Percentiles rank a stretch among this genome's conserved stretches.
Evolutionary conservation across 371 early-diverging fungal genomes (phyloP).

Genomic region (Thermomucor indicae-seudaticae): DNA sequence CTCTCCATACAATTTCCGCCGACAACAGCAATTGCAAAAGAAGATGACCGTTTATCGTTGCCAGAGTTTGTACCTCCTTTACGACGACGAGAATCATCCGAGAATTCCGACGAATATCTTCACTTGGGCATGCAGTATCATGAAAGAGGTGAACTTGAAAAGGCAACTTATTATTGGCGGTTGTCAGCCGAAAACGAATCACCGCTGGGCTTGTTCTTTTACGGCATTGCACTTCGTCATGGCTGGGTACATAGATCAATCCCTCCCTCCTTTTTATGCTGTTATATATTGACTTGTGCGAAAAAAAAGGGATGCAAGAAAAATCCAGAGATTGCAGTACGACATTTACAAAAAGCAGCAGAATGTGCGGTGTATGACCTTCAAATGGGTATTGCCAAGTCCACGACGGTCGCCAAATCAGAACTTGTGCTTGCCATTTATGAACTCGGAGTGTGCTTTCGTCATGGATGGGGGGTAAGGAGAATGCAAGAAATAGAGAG

Average conservation of each 20-base stretch:
- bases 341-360: constrained; percentile 77
- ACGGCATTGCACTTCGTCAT: constrained; percentile 85
- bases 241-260: constrained; percentile 63
- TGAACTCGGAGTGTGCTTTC: constrained; percentile 81
- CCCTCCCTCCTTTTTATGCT: too few relatives aligned
- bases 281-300: neutral
- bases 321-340: constrained; percentile 61
- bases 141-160: constrained; percentile 65
- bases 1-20: too few relatives aligned
- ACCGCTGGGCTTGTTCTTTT: constrained; percentile 83
- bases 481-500: neutral
- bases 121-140: constrained; percentile 30
- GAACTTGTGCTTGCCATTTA: constrained; percentile 78
- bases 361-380: constrained; percentile 50
- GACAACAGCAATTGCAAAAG: too few relatives aligned
- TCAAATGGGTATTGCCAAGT: constrained; percentile 12
- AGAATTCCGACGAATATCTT: constrained; percentile 7
- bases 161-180: constrained; percentile 80
- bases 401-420: constrained; percentile 33
- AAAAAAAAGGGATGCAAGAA: constrained; percentile 60
- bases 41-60: too few relatives aligned
- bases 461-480: constrained; percentile 91
- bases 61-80: too few relatives aligned
- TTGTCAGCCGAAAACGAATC: constrained; percentile 73
- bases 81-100: too few relatives aligned